Conservation (phyloP, 257 asterid species). For the Euphrasia confusa region DNA sequence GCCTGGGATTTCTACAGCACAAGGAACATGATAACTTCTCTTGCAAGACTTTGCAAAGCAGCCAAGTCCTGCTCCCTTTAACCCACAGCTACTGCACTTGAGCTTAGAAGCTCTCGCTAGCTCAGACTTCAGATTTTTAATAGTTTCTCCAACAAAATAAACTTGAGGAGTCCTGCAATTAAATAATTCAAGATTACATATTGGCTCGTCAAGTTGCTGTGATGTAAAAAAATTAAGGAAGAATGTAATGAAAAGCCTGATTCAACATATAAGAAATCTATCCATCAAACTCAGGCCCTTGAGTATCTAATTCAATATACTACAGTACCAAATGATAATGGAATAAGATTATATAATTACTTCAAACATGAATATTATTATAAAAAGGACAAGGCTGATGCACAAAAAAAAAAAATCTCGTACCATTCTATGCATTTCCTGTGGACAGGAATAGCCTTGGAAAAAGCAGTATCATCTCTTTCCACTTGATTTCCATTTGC, state of each 20-base stretch:
- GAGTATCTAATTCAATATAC: neutral
- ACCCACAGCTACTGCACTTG: conserved; percentile 80
- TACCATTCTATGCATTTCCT: conserved; percentile 88
- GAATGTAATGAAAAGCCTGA: too few relatives aligned
- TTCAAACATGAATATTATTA: neutral
- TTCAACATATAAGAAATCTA: neutral
- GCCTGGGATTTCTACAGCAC: conserved; percentile 58
- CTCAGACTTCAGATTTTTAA: conserved; percentile 76
- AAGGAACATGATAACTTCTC: conserved; percentile 78
- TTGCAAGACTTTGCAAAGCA: conserved; percentile 80
- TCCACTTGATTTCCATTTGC: conserved; percentile 65
- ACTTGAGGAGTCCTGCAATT: conserved; percentile 79
- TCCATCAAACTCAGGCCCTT: neutral
- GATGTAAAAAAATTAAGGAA: neutral
- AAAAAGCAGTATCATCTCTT: conserved; percentile 31
- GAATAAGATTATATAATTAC: neutral
- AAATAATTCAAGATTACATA: conserved; percentile 3
- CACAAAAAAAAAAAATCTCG: conserved; percentile 17
- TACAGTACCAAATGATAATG: conserved; percentile 8
- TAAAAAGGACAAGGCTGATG: conserved; percentile 6
- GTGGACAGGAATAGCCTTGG: conserved; percentile 63
- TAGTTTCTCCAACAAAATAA: conserved; percentile 55
- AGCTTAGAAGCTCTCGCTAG: conserved; percentile 85
- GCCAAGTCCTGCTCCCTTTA: conserved; percentile 95
- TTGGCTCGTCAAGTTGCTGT: conserved; percentile 11